Evolutionary conservation across 2,329 filamentous ascomycete genomes (phyloP).

Genomic region (Pestalotiopsis sp.): DNA sequence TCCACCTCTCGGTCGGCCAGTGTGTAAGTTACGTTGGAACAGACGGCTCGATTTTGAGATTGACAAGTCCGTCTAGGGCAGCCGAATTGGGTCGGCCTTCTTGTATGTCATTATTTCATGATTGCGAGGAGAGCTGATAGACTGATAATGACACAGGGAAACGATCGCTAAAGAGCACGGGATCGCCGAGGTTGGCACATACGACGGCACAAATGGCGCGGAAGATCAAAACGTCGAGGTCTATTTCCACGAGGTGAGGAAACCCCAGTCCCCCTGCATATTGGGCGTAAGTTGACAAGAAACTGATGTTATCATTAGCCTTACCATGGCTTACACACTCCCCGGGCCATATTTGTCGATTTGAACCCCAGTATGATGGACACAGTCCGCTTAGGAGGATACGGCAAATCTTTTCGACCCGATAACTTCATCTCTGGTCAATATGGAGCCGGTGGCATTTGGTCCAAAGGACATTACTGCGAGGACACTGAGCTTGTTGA

Average conservation of each 20-base stretch:
- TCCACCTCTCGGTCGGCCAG: background rate
- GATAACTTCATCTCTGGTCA: slow-evolving; percentile 99
- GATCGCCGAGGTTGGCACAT: slow-evolving; percentile 94
- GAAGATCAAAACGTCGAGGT: slow-evolving; percentile 99
- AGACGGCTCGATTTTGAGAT: background rate
- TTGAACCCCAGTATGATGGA: slow-evolving; percentile 43
- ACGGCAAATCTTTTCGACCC: slow-evolving; percentile 98
- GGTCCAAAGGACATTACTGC: slow-evolving; percentile 99
- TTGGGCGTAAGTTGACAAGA: background rate
- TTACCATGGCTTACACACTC: slow-evolving; percentile 97
- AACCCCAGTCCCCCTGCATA: background rate
- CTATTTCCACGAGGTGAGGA: slow-evolving; percentile 86
- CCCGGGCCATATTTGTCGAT: slow-evolving; percentile 98
- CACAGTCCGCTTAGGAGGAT: slow-evolving; percentile 79
- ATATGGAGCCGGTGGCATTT: slow-evolving; percentile 99
- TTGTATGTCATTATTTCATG: slow-evolving; percentile 61
- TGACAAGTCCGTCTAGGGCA: slow-evolving; percentile 66
- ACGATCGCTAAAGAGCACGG: slow-evolving; percentile 90
- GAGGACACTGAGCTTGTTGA: slow-evolving; percentile 99
- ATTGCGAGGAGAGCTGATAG: background rate
- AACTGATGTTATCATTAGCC: slow-evolving; percentile 30
- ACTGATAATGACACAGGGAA: slow-evolving; percentile 54
- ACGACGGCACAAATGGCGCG: slow-evolving; percentile 97
- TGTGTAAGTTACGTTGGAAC: background rate
- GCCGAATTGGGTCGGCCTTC: slow-evolving; percentile 99